Evolutionary conservation across 2,329 filamentous ascomycete species (phyloP), one percentile per base, ranked within the genome.

Genomic region (Juglanconis oblonga): DNA sequence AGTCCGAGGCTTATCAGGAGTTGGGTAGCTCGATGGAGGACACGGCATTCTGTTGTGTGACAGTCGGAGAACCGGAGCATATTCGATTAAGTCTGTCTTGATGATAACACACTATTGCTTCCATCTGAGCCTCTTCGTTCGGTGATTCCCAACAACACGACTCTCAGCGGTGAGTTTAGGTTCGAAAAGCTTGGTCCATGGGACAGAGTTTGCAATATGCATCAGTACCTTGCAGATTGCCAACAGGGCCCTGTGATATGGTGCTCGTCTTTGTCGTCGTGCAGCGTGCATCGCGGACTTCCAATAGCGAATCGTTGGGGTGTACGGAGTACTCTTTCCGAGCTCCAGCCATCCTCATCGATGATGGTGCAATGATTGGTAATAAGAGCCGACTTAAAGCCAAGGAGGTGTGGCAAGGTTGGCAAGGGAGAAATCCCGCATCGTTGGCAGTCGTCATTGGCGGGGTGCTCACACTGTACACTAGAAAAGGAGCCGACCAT

Each of bases 401-500:
- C 36, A 17, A 13, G 35, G 50, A 40, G 33, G n/a, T 7, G 31
- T 50, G 8, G 13, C 31, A 35, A 32, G 29, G 14, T 29, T 3
- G 35, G 13, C 36, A 42, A 1, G 35, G 10, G 2, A 53, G 17
- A 44, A 62, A 62, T 59, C 51, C 55, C 59, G 59, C 59, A 62
- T 4, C 44, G 50, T 44, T 36, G 14, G 11, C n/a, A 31, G 11
- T 45, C 57, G 33, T 58, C 51, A 59, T 62, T 62, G 59, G 59
- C 47, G 48, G 55, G 17, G 17, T 38, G n/a, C 24, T 33, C 17
- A n/a, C 17, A 24, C 17, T 17, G 17, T 17, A 17, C 17, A 17
- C 17, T 17, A 38, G 24, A 44, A 8, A 29, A 42, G 14, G 33
- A 48, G 35, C 24, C 47, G 14, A 11, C 32, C 17, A 31, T 58